These are phyloP conservation scores for Picea mariana DNA, from an alignment of 83 land plant species.

Conservation along the genomic window DNA sequence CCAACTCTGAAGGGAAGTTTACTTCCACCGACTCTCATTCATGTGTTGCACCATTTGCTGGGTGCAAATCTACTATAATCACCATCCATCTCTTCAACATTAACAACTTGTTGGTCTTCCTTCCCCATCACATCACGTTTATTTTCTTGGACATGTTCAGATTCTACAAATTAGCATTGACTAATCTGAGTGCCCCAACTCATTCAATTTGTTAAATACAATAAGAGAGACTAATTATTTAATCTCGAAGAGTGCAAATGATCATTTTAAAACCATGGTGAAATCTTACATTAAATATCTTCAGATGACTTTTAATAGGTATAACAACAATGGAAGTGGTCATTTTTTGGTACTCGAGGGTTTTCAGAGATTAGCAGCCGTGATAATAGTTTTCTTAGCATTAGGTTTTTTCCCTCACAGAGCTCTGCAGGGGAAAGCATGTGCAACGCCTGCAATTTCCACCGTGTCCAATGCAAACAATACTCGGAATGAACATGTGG, in stretches of 20 bases:
- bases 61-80: background rate
- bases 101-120: too few species aligned
- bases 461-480: background rate
- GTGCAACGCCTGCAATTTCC: background rate
- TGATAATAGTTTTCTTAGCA: background rate
- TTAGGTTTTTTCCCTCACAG: constrained; percentile 7
- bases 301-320: background rate
- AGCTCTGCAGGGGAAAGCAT: background rate
- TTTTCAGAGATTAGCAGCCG: background rate
- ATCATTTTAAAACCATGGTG: background rate
- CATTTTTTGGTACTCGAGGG: background rate
- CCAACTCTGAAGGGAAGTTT: background rate
- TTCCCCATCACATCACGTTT: too few species aligned
- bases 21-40: background rate
- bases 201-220: too few species aligned
- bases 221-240: too few species aligned
- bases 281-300: background rate
- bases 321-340: background rate
- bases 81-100: background rate
- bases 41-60: background rate
- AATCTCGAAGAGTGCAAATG: background rate
- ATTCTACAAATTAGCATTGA: too few species aligned
- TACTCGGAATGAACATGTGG: too few species aligned
- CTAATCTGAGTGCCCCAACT: too few species aligned
- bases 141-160: too few species aligned